Conservation (phyloP, 192 early-diverging fungal genomes). For the Cetraspora pellucida region DNA sequence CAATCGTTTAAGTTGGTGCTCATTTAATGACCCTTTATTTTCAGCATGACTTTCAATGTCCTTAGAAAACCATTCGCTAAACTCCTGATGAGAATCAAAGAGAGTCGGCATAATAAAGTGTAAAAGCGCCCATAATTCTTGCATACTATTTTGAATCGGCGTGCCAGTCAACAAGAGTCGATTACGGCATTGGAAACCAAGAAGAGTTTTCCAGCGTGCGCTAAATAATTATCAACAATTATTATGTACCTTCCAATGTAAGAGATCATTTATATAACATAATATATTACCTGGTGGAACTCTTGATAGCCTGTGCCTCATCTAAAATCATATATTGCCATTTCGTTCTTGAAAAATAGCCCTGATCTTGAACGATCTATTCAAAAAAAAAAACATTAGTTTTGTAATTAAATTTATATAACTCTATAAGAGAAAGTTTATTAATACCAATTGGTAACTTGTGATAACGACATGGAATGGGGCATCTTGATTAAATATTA, state of each 20-base stretch:
- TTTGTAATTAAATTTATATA: slow-evolving; percentile 5
- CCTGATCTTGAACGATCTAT: slow-evolving; percentile 73
- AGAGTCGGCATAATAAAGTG: slow-evolving; percentile 96
- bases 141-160: slow-evolving; percentile 93
- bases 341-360: slow-evolving; percentile 78
- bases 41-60: slow-evolving; percentile 91
- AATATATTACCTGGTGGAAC: slow-evolving; percentile 54
- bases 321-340: slow-evolving; percentile 98
- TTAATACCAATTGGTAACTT: slow-evolving; percentile 75
- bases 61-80: slow-evolving; percentile 92
- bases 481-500: slow-evolving; percentile 70
- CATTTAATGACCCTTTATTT: slow-evolving; percentile 77
- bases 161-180: slow-evolving; percentile 87
- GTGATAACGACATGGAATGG: slow-evolving; percentile 91
- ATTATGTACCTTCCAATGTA: neutral
- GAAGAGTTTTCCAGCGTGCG: slow-evolving; percentile 85
- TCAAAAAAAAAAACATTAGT: neutral
- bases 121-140: slow-evolving; percentile 90
- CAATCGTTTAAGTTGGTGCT: slow-evolving; percentile 80
- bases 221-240: slow-evolving; percentile 32
- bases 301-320: slow-evolving; percentile 95
- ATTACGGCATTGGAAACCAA: slow-evolving; percentile 84
- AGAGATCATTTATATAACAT: neutral
- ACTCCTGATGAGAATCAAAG: slow-evolving; percentile 92
- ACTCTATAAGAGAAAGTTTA: neutral